phyloP scores from a whole-genome alignment of 78 protist genomes.

The Protostelium mycophagum region DNA sequence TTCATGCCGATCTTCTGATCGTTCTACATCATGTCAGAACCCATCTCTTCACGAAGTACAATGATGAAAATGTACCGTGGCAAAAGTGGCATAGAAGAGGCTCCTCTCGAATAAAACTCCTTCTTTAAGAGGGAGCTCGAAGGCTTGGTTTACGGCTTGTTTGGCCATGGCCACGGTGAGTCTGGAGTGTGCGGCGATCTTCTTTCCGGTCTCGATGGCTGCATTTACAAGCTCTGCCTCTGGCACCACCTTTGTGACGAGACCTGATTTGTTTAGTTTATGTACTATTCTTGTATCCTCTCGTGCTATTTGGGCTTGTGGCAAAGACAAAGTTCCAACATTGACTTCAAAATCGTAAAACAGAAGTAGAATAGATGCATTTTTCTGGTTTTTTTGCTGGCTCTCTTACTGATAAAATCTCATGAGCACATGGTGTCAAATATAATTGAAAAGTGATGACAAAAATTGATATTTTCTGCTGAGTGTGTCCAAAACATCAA shows the following conservation, averaged over 20 bases:
- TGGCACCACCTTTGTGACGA: conserved; percentile 18
- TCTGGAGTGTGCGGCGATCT: conserved; percentile 75
- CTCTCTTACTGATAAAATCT: too few species aligned
- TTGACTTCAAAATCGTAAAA: too few species aligned
- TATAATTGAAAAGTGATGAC: too few species aligned
- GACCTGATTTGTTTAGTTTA: too few species aligned
- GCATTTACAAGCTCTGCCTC: conserved; percentile 2
- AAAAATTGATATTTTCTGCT: too few species aligned
- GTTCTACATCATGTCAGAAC: conserved; percentile 12
- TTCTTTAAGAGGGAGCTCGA: conserved; percentile 75
- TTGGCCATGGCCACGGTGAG: conserved; percentile 71
- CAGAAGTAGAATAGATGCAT: too few species aligned
- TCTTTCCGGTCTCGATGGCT: conserved; percentile 34
- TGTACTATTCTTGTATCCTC: too few species aligned
- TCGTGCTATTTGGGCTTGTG: too few species aligned
- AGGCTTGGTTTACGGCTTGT: conserved; percentile 80
- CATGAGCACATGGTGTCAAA: too few species aligned
- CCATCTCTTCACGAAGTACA: not conserved
- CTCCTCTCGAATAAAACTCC: conserved; percentile 82
- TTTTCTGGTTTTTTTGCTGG: too few species aligned
- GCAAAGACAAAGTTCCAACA: too few species aligned
- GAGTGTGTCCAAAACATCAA: too few species aligned
- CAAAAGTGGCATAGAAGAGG: conserved; percentile 91
- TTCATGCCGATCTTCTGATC: conserved; percentile 95
- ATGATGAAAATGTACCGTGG: not conserved